Evolutionary conservation across 1,284 basidiomycete genomes (phyloP).

Genomic region (Sanghuangporus baumii): DNA sequence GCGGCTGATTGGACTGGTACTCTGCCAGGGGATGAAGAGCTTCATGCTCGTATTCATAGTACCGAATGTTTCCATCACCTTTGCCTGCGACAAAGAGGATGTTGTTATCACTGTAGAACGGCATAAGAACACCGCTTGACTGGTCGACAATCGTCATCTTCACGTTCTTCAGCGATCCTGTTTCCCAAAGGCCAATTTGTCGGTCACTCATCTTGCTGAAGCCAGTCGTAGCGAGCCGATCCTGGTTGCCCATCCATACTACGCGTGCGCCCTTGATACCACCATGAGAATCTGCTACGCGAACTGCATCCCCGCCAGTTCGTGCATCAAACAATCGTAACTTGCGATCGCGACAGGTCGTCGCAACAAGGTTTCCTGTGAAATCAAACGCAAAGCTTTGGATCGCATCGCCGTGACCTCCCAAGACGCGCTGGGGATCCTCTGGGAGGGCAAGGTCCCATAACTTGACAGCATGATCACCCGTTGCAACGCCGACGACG

Average conservation of each 20-base stretch:
- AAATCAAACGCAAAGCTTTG: conserved; percentile 85
- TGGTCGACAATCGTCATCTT: conserved; percentile 82
- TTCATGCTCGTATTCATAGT: conserved; percentile 93
- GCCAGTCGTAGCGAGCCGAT: conserved; percentile 88
- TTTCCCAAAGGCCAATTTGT: conserved; percentile 86
- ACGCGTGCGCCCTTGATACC: conserved; percentile 93
- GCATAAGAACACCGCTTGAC: conserved; percentile 91
- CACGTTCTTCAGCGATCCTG: conserved; percentile 61
- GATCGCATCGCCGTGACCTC: conserved; percentile 83
- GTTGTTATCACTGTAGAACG: conserved; percentile 94
- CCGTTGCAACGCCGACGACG: conserved; percentile 83
- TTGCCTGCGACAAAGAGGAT: conserved; percentile 90
- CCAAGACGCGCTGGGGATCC: conserved; percentile 55
- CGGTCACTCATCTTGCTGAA: conserved; percentile 95
- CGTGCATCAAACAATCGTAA: conserved; percentile 88
- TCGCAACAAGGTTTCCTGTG: conserved; percentile 70
- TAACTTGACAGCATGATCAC: conserved; percentile 85
- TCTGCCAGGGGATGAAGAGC: conserved; percentile 78
- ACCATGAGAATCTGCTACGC: conserved; percentile 80
- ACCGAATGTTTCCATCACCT: conserved; percentile 90
- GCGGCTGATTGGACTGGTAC: conserved; percentile 87
- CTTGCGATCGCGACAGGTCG: conserved; percentile 91
- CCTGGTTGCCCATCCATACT: conserved; percentile 86
- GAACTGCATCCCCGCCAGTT: conserved; percentile 73
- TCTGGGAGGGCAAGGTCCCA: conserved; percentile 83